phyloP scores from a whole-genome alignment of 1,139 yeast species.

The Candida frijolesensis region DNA sequence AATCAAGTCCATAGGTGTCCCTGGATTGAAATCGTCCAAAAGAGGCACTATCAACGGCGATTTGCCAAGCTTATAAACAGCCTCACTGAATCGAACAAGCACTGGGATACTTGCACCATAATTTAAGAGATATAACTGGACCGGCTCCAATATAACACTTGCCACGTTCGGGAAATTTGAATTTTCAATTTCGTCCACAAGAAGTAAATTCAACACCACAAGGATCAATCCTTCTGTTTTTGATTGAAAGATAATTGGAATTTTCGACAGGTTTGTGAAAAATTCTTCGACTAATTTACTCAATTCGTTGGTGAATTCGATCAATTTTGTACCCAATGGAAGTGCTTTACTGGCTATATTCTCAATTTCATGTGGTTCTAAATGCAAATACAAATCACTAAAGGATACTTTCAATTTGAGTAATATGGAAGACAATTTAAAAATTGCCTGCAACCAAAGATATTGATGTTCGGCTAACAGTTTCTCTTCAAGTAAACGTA shows the following conservation, averaged over 20 bases:
- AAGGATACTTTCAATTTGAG: constrained; percentile 7
- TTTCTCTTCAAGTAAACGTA: constrained; percentile 1
- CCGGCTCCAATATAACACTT: constrained; percentile 5
- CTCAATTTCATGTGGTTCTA: constrained; percentile 11
- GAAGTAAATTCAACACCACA: constrained; percentile 18
- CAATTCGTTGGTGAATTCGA: constrained; percentile 4
- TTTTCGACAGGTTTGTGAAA: constrained; percentile 1
- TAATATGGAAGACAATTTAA: constrained; percentile 5
- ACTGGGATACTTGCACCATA: constrained; percentile 15
- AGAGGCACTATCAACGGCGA: constrained; percentile 23
- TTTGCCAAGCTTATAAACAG: constrained; percentile 27
- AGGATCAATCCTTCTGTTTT: constrained; percentile 5
- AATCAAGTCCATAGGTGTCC: constrained; percentile 24
- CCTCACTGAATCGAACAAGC: constrained; percentile 23
- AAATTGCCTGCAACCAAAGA: constrained; percentile 14
- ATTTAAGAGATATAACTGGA: constrained; percentile 11
- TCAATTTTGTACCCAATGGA: constrained; percentile 4
- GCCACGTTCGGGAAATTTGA: constrained; percentile 12
- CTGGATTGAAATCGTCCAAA: constrained; percentile 20
- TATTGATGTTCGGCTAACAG: constrained; percentile 10
- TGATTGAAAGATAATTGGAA: constrained; percentile 2
- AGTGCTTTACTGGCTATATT: background rate
- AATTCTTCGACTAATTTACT: constrained; percentile 1
- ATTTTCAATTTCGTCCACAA: constrained; percentile 20
- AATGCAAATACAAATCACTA: constrained; percentile 7